These are phyloP conservation scores for Linnemannia exigua DNA, from an alignment of 192 early-diverging fungal genomes.

Conservation along the genomic window DNA sequence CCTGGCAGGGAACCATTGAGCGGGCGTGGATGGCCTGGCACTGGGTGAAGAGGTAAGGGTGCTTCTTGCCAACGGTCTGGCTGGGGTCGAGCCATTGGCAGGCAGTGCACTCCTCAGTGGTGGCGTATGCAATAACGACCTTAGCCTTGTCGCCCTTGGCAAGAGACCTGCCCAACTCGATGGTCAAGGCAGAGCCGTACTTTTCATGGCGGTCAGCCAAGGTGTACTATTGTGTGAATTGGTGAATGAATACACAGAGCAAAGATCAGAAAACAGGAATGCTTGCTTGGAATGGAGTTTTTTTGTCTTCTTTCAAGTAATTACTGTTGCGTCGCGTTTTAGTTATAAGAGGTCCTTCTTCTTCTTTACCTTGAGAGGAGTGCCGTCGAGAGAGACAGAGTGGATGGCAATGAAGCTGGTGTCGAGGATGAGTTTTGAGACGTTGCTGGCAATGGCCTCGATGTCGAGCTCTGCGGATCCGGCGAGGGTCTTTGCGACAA, in stretches of 20 bases:
- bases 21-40: slow-evolving; percentile 98
- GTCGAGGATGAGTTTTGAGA: slow-evolving; percentile 77
- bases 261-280: not conserved
- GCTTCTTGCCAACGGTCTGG: slow-evolving; percentile 94
- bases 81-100: slow-evolving; percentile 93
- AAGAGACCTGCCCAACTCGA: slow-evolving; percentile 67
- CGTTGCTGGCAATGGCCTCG: slow-evolving; percentile 65
- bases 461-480: slow-evolving; percentile 78
- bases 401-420: slow-evolving; percentile 73
- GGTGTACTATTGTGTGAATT: slow-evolving; percentile 54
- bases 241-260: not conserved
- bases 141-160: slow-evolving; percentile 63
- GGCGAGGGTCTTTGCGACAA: slow-evolving; percentile 74
- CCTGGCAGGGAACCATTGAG: slow-evolving; percentile 91
- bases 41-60: slow-evolving; percentile 98
- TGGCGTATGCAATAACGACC: slow-evolving; percentile 81
- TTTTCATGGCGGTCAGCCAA: slow-evolving; percentile 69
- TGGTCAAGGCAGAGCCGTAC: slow-evolving; percentile 81
- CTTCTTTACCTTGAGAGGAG: slow-evolving; percentile 36
- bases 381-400: slow-evolving; percentile 47
- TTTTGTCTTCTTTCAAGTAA: not conserved
- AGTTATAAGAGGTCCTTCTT: no score
- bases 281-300: no score
- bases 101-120: slow-evolving; percentile 87
- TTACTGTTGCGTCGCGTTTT: not conserved